Percentiles rank a stretch among this genome's conserved stretches.
phyloP scores from a whole-genome alignment of 805 yeast genomes.

The Candida ortonii region DNA sequence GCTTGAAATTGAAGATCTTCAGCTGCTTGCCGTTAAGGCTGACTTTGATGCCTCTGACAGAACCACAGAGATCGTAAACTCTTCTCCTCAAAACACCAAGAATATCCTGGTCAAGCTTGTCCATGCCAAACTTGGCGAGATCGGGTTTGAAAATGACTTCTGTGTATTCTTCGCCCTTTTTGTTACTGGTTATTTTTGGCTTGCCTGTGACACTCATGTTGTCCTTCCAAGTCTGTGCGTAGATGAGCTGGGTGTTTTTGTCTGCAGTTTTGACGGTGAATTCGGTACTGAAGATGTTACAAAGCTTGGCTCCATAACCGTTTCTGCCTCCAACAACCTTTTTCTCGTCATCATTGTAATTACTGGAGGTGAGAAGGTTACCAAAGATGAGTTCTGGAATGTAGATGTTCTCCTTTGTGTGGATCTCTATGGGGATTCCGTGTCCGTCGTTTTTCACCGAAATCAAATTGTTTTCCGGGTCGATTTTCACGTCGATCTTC shows the following conservation, averaged over 20 bases:
- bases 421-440: constrained; percentile 95
- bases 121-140: constrained; percentile 79
- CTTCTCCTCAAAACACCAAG: constrained; percentile 85
- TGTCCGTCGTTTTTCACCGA: constrained; percentile 88
- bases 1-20: constrained; percentile 72
- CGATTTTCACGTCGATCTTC: constrained; percentile 76
- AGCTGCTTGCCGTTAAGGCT: constrained; percentile 72
- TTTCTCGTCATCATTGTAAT: constrained; percentile 91
- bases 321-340: constrained; percentile 98
- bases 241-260: constrained; percentile 53
- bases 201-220: constrained; percentile 80
- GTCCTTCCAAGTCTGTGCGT: constrained; percentile 80
- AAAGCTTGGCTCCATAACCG: constrained; percentile 96
- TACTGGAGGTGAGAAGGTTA: constrained; percentile 88
- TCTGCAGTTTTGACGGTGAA: constrained; percentile 90
- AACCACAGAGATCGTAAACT: constrained; percentile 93
- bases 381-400: constrained; percentile 97
- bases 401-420: constrained; percentile 84
- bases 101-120: constrained; percentile 74
- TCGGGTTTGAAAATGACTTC: constrained; percentile 89
- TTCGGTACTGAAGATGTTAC: constrained; percentile 91
- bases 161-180: constrained; percentile 72
- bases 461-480: constrained; percentile 69
- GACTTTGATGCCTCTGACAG: constrained; percentile 79
- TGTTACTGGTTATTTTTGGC: constrained; percentile 64